These are phyloP conservation scores for Gloeophyllum trabeum DNA, from an alignment of 768 basidiomycete species.

Conservation along the genomic window DNA sequence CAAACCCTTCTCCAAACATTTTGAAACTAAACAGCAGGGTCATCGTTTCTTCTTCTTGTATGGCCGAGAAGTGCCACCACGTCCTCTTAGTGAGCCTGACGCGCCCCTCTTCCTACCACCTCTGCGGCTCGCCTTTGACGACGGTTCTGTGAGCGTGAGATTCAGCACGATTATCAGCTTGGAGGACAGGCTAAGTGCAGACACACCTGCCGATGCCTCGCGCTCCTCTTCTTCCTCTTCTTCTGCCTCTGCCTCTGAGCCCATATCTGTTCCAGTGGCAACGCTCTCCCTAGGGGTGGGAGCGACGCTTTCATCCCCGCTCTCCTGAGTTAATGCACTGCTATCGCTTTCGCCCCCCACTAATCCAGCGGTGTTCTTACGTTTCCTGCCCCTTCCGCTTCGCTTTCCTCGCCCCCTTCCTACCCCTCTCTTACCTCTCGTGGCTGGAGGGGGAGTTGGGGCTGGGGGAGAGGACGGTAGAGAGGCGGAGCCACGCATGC, in stretches of 20 bases:
- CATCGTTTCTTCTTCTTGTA: constrained; percentile 35
- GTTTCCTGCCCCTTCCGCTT: constrained; percentile 12
- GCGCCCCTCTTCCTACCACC: constrained; percentile 16
- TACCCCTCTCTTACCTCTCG: constrained; percentile 33
- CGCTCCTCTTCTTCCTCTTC: constrained; percentile 54
- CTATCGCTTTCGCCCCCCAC: constrained; percentile 78
- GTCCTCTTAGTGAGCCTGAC: too few species aligned
- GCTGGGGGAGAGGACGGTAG: constrained; percentile 41
- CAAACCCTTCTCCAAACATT: too few species aligned
- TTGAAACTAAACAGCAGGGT: too few species aligned
- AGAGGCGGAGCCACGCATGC: constrained; percentile 54
- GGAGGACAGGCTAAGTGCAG: not conserved
- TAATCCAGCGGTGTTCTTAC: constrained; percentile 52
- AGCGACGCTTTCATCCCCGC: constrained; percentile 47
- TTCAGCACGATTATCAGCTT: constrained; percentile 1
- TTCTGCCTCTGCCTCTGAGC: constrained; percentile 52
- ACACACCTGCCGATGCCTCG: constrained; percentile 48
- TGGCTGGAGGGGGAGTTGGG: constrained; percentile 33
- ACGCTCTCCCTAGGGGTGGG: constrained; percentile 58
- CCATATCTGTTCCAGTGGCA: constrained; percentile 59
- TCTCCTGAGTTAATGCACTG: constrained; percentile 75
- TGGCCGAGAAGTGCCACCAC: constrained; percentile 24
- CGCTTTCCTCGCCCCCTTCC: constrained; percentile 6
- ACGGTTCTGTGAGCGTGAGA: constrained; percentile 9
- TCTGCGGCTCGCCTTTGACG: constrained; percentile 14